Evolutionary conservation across 1,139 yeast species (phyloP), one percentile per base, ranked within the genome.

Genomic region (Saccharomyces pastorianus): DNA sequence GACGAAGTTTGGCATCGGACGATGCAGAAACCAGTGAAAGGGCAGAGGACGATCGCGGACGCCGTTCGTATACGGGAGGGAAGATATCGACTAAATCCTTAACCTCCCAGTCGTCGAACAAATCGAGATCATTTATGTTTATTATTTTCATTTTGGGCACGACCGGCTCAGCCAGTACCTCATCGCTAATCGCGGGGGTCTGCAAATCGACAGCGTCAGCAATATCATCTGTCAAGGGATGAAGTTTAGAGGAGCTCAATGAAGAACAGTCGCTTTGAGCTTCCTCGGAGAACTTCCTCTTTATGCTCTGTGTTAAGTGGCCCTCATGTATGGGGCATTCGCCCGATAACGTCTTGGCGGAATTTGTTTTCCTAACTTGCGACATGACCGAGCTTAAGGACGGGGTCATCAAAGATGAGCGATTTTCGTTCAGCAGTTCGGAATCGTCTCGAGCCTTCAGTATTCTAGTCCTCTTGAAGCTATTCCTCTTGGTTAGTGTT

Each of bases 71-170:
- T 7, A 64, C 58, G 5, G 71, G 70, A 4, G 57, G 53, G 23
- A 57, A 58, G n/a, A 55, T 52, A 52, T 64, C 62, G 3, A 59
- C 53, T 1, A 65, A 54, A 48, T 65, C 67, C 13, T 55, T 51
- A 17, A 51, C 41, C 11, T 54, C 31, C 52, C 59, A 62, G 31
- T 59, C 58, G 47, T 58, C 62, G 20, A 52, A 56, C 54, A 67
- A 46, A 48, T 66, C 67, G 29, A 67, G 54, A 47, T 67, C 70
- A 9, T 57, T 57, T 48, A 62, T 49, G 47, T 64, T 64, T 44
- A 60, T 42, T 23, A 58, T 41, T 29, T 61, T 59, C 41, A 64
- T 49, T 32, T 52, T 50, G 8, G 68, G 68, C 31, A 41, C 48
- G 6, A 23, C 48, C 9, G 25, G 29, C 13, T 46, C 32, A 27